Evolutionary conservation across 495 filamentous ascomycete genomes (phyloP), one percentile per base, ranked within the genome.

Genomic region (Entonaema liquescens): DNA sequence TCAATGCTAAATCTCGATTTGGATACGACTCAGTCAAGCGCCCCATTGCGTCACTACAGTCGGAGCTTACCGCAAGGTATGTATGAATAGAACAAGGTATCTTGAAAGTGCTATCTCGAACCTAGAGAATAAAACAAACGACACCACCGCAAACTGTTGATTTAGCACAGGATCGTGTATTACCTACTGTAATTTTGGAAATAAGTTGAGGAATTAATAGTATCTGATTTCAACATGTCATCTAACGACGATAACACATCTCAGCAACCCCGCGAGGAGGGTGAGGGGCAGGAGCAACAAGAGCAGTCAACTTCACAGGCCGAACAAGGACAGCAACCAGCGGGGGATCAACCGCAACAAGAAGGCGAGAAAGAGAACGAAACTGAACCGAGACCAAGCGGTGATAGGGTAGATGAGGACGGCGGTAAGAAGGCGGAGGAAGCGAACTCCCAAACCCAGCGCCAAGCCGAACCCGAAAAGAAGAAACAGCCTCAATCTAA

Each of bases 381-480:
- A 40, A 67, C 59, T 58, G 64, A 49, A 31, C 33, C 59, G 62
- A 61, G 64, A 61, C 72, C 68, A 76, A 66, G 56, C 66, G 71
- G 44, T 31, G 76, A 59, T 21, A 86, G 87, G 61, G 83, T 86
- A 33, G 83, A 86, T 13, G 52, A 52, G 53, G 3, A 29, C 36
- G 21, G 36, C n/a, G 38, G 25, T 2, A 13, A 54, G 35, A 15
- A 60, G 3, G 19, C 33, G 1, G 58, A 17, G 4, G 2, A 70
- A 15, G 17, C 54, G 28, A 52, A 58, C 35, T 17, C 62, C 3
- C 59, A 56, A 49, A 2, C 29, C 2, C 17, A 53, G 25, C 17
- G 38, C 13, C 29, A 50, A 12, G 29, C 42, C 3, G 12, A 29
- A 29, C n/a, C 60, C 2, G 70, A 71, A 49, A 67, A 64, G 59